Evolutionary conservation across 192 early-diverging fungal species (phyloP).

Genomic region (Gigaspora rosea): DNA sequence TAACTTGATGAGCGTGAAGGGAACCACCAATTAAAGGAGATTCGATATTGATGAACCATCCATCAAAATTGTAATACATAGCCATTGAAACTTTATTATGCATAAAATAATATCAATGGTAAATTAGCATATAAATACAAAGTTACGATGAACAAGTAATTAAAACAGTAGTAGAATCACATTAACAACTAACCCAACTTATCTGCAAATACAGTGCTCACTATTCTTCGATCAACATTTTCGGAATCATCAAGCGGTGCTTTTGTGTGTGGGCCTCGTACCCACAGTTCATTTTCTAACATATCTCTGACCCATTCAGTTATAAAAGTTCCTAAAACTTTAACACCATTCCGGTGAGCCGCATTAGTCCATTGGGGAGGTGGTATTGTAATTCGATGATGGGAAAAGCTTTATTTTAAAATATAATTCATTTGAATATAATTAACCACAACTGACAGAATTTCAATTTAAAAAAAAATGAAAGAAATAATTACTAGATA

Average conservation of each 20-base stretch:
- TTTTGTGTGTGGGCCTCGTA: conserved; percentile 51
- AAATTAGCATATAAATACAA: neutral
- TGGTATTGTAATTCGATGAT: conserved; percentile 59
- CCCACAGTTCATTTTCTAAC: conserved; percentile 53
- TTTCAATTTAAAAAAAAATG: neutral
- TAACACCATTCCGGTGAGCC: conserved; percentile 61
- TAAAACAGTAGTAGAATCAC: neutral
- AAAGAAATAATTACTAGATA: conserved; percentile 50
- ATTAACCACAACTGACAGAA: neutral
- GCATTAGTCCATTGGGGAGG: conserved; percentile 66
- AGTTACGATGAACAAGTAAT: neutral
- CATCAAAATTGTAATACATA: conserved; percentile 66
- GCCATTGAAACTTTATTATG: conserved; percentile 53
- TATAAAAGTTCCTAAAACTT: conserved; percentile 61
- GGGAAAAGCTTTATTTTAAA: conserved; percentile 51
- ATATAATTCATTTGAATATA: neutral
- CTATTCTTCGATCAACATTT: conserved; percentile 41
- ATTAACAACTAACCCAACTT: conserved; percentile 47
- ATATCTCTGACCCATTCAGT: conserved; percentile 56
- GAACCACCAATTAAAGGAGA: conserved; percentile 41
- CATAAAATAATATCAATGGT: neutral
- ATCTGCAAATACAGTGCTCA: conserved; percentile 55
- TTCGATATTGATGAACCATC: conserved; percentile 70
- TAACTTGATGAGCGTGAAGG: conserved; percentile 32
- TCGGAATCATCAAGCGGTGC: conserved; percentile 10